Evolutionary conservation across 768 basidiomycete genomes (phyloP), one percentile per base, ranked within the genome.

Genomic region (Pleurotus salmoneostramineus): DNA sequence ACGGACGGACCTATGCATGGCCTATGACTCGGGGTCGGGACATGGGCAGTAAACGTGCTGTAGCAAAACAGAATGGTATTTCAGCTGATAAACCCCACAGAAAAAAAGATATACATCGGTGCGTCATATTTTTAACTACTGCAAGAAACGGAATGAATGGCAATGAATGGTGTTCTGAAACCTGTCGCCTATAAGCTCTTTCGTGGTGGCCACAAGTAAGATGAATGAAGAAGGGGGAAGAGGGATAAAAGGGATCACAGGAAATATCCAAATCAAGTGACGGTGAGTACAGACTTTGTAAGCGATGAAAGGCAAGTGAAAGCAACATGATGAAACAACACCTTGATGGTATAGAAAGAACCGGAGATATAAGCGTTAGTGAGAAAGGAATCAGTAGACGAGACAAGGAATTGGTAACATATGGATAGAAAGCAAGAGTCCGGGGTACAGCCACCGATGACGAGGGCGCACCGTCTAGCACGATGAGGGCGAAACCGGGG

Each of bases 401-500:
- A 48, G 36, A 57, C 33, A 10, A 48, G 49, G 40, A 56, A 35
- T 51, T 58, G 52, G 56, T 54, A 52, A 62, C 65, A 66, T 66
- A 62, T 59, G 32, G 58, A 21, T 52, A 62, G 48, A 31, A 27
- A 27, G 21, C 21, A 27, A 62, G 64, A 61, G 55, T 57, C 57
- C 64, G 40, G 54, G 50, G 43, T 32, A 42, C 36, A n/a, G 32
- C 8, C 50, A 7, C 47, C 17, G 63, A 50, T 50, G 60, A 44
- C 55, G 63, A 58, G 58, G 63, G 55, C 59, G 65, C 69, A 40
- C 52, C 8, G 40, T 31, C 21, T 11, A 56, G 42, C 37, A 17
- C 59, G 62, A 63, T 60, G 67, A 62, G 60, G 65, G 56, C 46
- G 62, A 55, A 49, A 57, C 56, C 47, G 47, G 50, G 63, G 43